These are phyloP conservation scores for Penicillium paneum DNA, from an alignment of 2,329 filamentous ascomycete species.

Conservation along the genomic window DNA sequence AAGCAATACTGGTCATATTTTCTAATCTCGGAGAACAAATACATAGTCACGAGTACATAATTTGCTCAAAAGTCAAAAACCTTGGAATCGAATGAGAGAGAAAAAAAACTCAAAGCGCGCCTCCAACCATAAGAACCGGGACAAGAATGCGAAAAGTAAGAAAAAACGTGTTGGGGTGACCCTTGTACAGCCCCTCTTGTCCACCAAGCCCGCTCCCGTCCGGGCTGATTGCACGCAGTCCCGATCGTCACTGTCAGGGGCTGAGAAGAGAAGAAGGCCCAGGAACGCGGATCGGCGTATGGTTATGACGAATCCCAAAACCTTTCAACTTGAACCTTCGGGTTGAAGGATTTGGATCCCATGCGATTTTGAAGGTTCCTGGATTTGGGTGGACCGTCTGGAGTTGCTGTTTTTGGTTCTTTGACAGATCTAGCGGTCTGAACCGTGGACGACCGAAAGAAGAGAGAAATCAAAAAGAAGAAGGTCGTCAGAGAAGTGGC, in stretches of 20 bases:
- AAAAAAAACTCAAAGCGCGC: not conserved
- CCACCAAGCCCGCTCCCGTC: not conserved
- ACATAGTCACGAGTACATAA: not conserved
- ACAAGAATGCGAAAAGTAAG: conserved; percentile 1
- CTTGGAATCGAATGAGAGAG: not conserved
- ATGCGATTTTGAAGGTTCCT: not conserved
- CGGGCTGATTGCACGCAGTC: conserved; percentile 1
- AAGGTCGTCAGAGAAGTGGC: not conserved
- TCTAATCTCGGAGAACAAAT: not conserved
- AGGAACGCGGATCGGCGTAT: conserved; percentile 4
- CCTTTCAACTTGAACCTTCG: too few species aligned
- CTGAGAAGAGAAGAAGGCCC: not conserved
- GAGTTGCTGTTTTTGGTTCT: not conserved
- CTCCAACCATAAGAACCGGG: not conserved
- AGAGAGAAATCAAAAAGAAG: not conserved
- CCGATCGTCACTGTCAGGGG: conserved; percentile 22
- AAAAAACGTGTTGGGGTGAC: not conserved
- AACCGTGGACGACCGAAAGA: not conserved
- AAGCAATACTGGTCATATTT: not conserved
- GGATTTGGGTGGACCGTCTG: not conserved
- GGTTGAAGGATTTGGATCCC: not conserved
- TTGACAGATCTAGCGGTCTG: conserved; percentile 2
- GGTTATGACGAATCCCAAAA: not conserved
- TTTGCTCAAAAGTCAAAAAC: not conserved
- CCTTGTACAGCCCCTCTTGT: not conserved